Evolutionary conservation across 1,284 basidiomycete species (phyloP), one percentile per base, ranked within the genome.

Genomic region (Coniferiporia sulphurascens): DNA sequence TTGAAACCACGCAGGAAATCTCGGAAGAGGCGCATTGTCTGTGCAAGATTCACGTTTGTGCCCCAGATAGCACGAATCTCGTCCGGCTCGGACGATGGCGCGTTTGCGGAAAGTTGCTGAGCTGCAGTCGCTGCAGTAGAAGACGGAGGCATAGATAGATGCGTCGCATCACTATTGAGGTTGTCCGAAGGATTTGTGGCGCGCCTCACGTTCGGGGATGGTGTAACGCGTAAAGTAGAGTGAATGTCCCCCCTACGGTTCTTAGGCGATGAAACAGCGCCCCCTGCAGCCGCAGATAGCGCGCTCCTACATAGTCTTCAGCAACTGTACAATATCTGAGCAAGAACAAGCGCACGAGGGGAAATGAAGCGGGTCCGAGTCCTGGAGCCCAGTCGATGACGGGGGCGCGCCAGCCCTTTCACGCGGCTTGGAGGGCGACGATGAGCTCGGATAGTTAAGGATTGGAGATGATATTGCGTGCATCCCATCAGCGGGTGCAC

Each of bases 51-150:
- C 63, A 99, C 93, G 1, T 89, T 95, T 0, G 96, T 99, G 41
- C 96, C 96, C 96, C 96, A 98, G 65, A 98, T 93, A 22, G 89
- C 93, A 61, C 92, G 91, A 62, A 92, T 87, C 61, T 90, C 89
- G 62, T 91, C 82, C 2, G 87, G 84, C 63, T 89, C 85, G 56
- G 87, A 84, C 1, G 84, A 79, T 1, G 83, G 81, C 0, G 74
- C 78, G 7, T 78, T 79, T 10, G 82, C 61, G 36, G 61, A 62
- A 41, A 62, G 51, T 38, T 60, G 58, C 48, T 49, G 82, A 0
- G 83, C 86, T 8, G 90, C 88, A 32, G 91, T 78, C 32, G 78
- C 71, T 10, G 75, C 83, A 0, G 75, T 80, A 44, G 86, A 87
- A 1, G 87, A 89, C n/a, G 76, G 70, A 1, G 86, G 87, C 4